These are phyloP conservation scores for Penicillium flavigenum DNA, from an alignment of 495 filamentous ascomycete species.

Conservation along the genomic window DNA sequence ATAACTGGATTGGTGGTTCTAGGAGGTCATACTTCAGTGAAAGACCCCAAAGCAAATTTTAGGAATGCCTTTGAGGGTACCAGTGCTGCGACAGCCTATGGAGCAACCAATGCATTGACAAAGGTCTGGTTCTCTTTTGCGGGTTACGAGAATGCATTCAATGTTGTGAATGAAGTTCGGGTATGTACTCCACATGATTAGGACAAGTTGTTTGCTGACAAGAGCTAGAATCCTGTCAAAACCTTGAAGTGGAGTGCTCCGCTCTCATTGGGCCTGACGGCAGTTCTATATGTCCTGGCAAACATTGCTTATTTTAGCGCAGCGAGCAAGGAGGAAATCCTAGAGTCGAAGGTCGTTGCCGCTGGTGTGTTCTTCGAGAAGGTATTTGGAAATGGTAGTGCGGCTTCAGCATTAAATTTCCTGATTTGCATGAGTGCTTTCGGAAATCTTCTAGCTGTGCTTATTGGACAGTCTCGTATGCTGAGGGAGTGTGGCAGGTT, in stretches of 20 bases:
- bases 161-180: slow-evolving; percentile 65
- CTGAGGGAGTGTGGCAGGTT: slow-evolving; percentile 59
- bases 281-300: slow-evolving; percentile 57
- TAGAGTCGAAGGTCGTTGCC: slow-evolving; percentile 51
- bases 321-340: slow-evolving; percentile 54
- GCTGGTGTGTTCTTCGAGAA: slow-evolving; percentile 60
- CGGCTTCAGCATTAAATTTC: slow-evolving; percentile 56
- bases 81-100: slow-evolving; percentile 50
- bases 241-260: slow-evolving; percentile 52
- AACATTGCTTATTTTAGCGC: slow-evolving; percentile 64
- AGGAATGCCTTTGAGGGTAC: slow-evolving; percentile 55
- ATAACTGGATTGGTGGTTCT: slow-evolving; percentile 62
- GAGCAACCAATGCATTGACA: slow-evolving; percentile 58
- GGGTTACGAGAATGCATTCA: slow-evolving; percentile 63
- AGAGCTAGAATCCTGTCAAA: slow-evolving; percentile 54
- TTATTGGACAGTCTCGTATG: slow-evolving; percentile 57
- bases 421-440: slow-evolving; percentile 63
- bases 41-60: slow-evolving; percentile 58
- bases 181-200: slow-evolving; percentile 18
- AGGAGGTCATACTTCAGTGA: slow-evolving; percentile 55
- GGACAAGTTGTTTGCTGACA: not conserved
- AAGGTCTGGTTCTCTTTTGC: slow-evolving; percentile 64
- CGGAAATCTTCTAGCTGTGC: slow-evolving; percentile 59
- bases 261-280: slow-evolving; percentile 49
- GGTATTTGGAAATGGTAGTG: slow-evolving; percentile 55